Conservation (phyloP, 345 rosid species). For the Sisymbrium irio region DNA sequence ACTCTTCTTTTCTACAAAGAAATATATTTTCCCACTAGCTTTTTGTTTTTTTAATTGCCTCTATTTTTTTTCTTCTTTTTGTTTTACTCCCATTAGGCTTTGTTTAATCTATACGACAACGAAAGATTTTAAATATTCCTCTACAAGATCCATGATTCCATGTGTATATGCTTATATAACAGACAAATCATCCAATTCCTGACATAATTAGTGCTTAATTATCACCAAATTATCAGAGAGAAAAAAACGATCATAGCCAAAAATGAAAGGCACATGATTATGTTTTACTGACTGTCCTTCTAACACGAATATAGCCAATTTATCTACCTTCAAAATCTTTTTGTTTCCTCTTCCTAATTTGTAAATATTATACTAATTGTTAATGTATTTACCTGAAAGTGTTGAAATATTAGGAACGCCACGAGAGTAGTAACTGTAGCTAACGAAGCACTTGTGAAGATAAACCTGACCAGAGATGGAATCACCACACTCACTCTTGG, state of each 20-base stretch:
- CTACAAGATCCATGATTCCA: neutral
- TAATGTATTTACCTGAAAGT: slow-evolving; percentile 39
- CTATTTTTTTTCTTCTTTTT: neutral
- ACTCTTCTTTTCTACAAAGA: neutral
- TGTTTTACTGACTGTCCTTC: too few relatives aligned
- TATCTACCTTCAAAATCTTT: neutral
- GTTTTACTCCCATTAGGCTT: neutral
- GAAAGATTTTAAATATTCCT: neutral
- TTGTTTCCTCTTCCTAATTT: neutral
- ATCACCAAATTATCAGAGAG: neutral
- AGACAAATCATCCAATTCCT: neutral
- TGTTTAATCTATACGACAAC: slow-evolving; percentile 1
- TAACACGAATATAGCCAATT: neutral
- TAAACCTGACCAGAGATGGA: slow-evolving; percentile 69
- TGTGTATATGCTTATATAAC: neutral
- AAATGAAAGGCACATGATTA: neutral
- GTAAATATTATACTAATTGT: neutral
- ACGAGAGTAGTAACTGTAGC: slow-evolving; percentile 75
- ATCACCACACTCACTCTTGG: slow-evolving; percentile 55
- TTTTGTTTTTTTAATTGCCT: neutral
- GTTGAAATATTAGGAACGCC: slow-evolving; percentile 59
- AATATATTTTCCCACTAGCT: slow-evolving; percentile 5
- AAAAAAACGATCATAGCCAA: too few relatives aligned
- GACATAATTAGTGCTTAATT: neutral
- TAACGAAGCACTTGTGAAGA: slow-evolving; percentile 71